These are phyloP conservation scores for Sporobolomyces pararoseus DNA, from an alignment of 768 basidiomycete species.

Conservation along the genomic window DNA sequence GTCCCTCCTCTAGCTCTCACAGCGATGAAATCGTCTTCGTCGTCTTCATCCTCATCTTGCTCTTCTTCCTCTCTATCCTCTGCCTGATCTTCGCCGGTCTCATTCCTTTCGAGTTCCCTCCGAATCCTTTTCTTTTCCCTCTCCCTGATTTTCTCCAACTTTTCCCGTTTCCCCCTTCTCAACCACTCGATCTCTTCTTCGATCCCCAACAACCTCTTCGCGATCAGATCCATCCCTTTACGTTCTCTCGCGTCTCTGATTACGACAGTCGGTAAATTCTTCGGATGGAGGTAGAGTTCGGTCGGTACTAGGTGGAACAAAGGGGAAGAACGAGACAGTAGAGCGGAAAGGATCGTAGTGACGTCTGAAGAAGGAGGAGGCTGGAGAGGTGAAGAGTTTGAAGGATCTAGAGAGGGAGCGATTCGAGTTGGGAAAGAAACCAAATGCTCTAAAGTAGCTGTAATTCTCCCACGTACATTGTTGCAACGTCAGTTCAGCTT, in stretches of 20 bases:
- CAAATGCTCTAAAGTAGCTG: slow-evolving; percentile 27
- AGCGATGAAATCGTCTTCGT: not conserved
- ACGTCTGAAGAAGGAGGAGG: slow-evolving; percentile 12
- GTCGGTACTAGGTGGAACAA: slow-evolving; percentile 17
- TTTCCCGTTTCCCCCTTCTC: not conserved
- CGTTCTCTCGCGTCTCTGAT: not conserved
- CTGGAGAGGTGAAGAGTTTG: not conserved
- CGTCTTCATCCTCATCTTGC: not conserved
- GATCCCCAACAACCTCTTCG: not conserved
- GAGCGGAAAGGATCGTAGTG: not conserved
- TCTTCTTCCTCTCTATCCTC: not conserved
- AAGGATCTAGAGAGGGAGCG: slow-evolving; percentile 14
- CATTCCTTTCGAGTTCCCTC: not conserved
- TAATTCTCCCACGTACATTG: too few species aligned
- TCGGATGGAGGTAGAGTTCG: slow-evolving; percentile 1
- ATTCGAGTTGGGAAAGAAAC: slow-evolving; percentile 7
- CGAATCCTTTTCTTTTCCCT: not conserved
- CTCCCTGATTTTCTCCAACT: not conserved
- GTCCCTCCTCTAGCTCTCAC: not conserved
- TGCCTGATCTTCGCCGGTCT: not conserved
- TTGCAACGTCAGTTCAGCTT: too few species aligned
- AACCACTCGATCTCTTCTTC: slow-evolving; percentile 12
- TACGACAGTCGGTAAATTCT: slow-evolving; percentile 5
- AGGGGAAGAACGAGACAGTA: slow-evolving; percentile 2
- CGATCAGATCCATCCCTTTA: not conserved